Evolutionary conservation across 768 basidiomycete genomes (phyloP).

Genomic region (Boletus tylopilopsis): DNA sequence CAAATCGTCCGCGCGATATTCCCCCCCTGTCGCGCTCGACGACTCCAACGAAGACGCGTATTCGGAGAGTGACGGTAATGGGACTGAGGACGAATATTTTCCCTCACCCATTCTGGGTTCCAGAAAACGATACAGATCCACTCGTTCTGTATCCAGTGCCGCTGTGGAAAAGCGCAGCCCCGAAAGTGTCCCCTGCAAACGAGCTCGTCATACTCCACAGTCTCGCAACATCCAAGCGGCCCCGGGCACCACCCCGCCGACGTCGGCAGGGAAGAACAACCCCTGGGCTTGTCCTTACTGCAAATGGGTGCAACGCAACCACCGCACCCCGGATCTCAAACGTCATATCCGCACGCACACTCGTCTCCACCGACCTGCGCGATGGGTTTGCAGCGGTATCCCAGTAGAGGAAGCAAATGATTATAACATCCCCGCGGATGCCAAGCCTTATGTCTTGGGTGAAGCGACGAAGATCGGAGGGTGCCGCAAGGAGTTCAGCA

Average conservation of each 20-base stretch:
- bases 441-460: conserved; percentile 25
- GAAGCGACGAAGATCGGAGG: conserved; percentile 34
- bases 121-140: conserved; percentile 33
- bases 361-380: conserved; percentile 32
- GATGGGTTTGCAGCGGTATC: conserved; percentile 38
- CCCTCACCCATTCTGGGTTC: conserved; percentile 35
- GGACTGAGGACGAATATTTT: conserved; percentile 43
- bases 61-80: conserved; percentile 37
- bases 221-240: conserved; percentile 46
- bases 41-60: conserved; percentile 30
- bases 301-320: conserved; percentile 44
- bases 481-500: conserved; percentile 36
- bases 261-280: conserved; percentile 26
- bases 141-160: background rate
- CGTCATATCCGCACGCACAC: conserved; percentile 56
- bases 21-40: background rate
- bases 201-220: conserved; percentile 32
- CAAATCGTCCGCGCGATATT: conserved; percentile 1
- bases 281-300: conserved; percentile 46
- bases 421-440: conserved; percentile 19
- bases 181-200: conserved; percentile 17
- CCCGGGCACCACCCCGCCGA: conserved; percentile 14
- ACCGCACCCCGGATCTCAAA: conserved; percentile 54
- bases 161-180: conserved; percentile 1
- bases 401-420: conserved; percentile 22